Percentiles rank a stretch among this genome's conserved stretches.
Evolutionary conservation across 1,139 yeast species (phyloP).

Genomic region (Scheffersomyces titani): DNA sequence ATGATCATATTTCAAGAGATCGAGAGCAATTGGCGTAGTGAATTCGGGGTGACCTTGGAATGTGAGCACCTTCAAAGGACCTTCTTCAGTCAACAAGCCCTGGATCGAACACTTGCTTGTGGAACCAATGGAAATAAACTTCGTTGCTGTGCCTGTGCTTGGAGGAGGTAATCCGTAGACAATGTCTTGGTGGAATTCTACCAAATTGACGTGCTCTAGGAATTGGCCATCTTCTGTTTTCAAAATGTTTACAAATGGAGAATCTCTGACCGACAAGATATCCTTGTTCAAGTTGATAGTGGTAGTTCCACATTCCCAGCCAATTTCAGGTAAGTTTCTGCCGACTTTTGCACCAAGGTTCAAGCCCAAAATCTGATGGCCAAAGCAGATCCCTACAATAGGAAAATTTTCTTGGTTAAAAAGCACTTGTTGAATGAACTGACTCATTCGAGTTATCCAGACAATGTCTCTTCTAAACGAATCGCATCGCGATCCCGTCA

Average conservation of each 20-base stretch:
- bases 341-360: constrained; percentile 64
- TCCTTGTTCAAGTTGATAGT: constrained; percentile 49
- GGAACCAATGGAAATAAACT: constrained; percentile 50
- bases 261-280: constrained; percentile 28
- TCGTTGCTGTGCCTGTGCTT: constrained; percentile 4
- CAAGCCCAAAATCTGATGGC: constrained; percentile 76
- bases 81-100: constrained; percentile 53
- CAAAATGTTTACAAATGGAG: constrained; percentile 30
- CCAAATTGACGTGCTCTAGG: constrained; percentile 38
- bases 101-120: constrained; percentile 61
- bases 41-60: constrained; percentile 95
- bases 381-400: constrained; percentile 75
- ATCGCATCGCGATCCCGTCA: constrained; percentile 69
- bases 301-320: constrained; percentile 75
- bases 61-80: constrained; percentile 50
- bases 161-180: constrained; percentile 53
- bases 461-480: constrained; percentile 48
- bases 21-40: constrained; percentile 33
- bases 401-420: constrained; percentile 37
- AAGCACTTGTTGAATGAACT: constrained; percentile 36
- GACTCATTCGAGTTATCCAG: constrained; percentile 56
- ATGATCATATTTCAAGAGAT: constrained; percentile 19
- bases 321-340: constrained; percentile 48
- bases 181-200: constrained; percentile 73
- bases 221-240: constrained; percentile 14